phyloP scores from a whole-genome alignment of 495 filamentous ascomycete genomes.

The Penicillium malachiteum region DNA sequence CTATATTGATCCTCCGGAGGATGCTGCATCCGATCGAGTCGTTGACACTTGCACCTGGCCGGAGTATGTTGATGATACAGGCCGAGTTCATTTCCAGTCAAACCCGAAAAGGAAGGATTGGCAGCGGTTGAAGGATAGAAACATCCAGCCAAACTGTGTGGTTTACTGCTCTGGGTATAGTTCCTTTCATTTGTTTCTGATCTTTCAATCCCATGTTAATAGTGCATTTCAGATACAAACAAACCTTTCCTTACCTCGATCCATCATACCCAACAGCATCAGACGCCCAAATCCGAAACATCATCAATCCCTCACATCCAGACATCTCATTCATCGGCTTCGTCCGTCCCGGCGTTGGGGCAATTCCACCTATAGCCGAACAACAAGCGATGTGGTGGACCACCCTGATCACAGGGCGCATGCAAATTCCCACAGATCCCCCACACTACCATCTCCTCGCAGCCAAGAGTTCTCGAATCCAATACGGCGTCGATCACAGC shows the following conservation, averaged over 20 bases:
- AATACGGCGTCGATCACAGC: conserved; percentile 17
- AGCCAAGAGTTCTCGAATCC: conserved; percentile 10
- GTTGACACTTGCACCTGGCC: conserved; percentile 21
- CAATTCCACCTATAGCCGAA: conserved; percentile 17
- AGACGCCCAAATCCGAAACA: conserved; percentile 18
- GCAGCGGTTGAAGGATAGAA: conserved; percentile 13
- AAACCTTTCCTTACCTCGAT: conserved; percentile 19
- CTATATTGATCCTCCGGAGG: conserved; percentile 18
- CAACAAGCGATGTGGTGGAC: conserved; percentile 18
- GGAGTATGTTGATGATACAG: conserved; percentile 11
- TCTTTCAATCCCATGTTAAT: neutral
- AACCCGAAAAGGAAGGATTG: conserved; percentile 14
- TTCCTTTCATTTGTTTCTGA: neutral
- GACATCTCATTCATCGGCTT: conserved; percentile 22
- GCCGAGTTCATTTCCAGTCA: conserved; percentile 12
- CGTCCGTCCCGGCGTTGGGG: conserved; percentile 16
- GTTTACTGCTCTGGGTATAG: conserved; percentile 15
- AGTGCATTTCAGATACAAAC: conserved; percentile 7
- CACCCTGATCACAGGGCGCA: conserved; percentile 12
- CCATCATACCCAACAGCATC: conserved; percentile 15
- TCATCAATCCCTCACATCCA: conserved; percentile 10
- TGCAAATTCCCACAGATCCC: conserved; percentile 10
- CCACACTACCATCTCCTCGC: conserved; percentile 17
- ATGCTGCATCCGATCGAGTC: conserved; percentile 12
- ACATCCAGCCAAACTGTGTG: conserved; percentile 14